phyloP scores from a whole-genome alignment of 306 rosid genomes.

The Adenanthera pavonina region DNA sequence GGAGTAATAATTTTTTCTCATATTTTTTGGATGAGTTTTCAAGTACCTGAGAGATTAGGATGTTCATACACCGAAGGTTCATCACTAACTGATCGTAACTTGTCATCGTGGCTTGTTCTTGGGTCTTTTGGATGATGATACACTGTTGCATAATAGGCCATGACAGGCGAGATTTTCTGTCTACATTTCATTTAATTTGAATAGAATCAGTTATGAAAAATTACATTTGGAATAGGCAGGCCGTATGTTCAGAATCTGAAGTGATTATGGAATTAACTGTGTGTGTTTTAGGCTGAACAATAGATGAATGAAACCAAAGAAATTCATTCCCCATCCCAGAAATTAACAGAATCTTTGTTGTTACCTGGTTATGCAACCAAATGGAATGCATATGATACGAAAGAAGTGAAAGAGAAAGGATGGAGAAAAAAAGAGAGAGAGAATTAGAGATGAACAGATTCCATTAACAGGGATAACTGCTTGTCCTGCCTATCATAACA shows the following conservation, averaged over 20 bases:
- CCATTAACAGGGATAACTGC: background rate
- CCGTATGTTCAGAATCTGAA: background rate
- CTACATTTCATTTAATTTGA: background rate
- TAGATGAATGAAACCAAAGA: background rate
- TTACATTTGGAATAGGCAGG: background rate
- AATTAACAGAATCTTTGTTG: background rate
- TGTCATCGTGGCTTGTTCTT: background rate
- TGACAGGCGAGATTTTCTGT: background rate
- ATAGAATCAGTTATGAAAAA: background rate
- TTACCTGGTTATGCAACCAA: background rate
- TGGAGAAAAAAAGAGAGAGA: background rate
- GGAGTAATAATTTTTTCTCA: background rate
- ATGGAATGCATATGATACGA: background rate
- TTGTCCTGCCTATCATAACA: background rate
- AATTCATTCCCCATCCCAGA: background rate
- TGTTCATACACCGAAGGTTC: background rate
- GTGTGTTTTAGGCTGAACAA: slow-evolving; percentile 7
- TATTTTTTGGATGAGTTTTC: background rate
- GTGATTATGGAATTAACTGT: background rate
- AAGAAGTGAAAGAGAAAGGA: background rate
- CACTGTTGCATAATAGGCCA: background rate
- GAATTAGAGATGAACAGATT: background rate
- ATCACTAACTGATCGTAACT: background rate
- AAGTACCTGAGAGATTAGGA: too few relatives aligned
- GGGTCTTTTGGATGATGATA: background rate